Evolutionary conservation across 305 asterid species (phyloP), one percentile per base, ranked within the genome.

Genomic region (Fraxinus dipetala): DNA sequence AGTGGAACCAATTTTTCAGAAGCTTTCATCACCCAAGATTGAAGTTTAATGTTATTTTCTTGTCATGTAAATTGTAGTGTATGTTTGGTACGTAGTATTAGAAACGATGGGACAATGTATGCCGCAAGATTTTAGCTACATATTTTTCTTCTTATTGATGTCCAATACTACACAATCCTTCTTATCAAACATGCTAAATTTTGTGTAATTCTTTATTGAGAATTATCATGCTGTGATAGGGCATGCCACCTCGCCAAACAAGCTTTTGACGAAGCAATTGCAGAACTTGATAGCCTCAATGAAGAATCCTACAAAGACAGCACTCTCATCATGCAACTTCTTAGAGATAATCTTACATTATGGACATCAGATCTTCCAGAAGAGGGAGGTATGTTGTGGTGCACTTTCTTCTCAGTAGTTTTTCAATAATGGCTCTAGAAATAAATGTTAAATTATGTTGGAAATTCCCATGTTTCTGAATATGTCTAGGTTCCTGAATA

Each of bases 321-420:
- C 90, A 94, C 96, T 84, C 91, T 94, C 84, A 92, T 92, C 82
- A 91, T 94, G 98, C 97, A 92, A 92, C 97, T 92, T 79, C 93
- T 92, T n/a, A 81, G 98, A 83, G 98, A 94, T 83, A 93, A 93
- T 81, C 93, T 92, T 72, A 92, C 96, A 48, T 82, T 94, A 76
- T 94, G 96, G 98, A 90, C 97, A 63, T 90, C 98, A 0, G 96
- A 94, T 84, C 92, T 92, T 82, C 90, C 93, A 2, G 98, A 92
- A 81, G 97, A 91, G 76, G 96, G 95, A 85, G 97, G 95, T 92
- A 86, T 81, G 78, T 67, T 4, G 14, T 38, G 63, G 75, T 30
- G 43, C 40, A 31, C 13, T 30, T 70, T 70, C 22, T 70, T 31
- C 16, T 70, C 40, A 14, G 75, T 70, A 10, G 1, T 14, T 31